Evolutionary conservation across 129 eudicot species (phyloP).

Genomic region (Flaveria ramosissima): DNA sequence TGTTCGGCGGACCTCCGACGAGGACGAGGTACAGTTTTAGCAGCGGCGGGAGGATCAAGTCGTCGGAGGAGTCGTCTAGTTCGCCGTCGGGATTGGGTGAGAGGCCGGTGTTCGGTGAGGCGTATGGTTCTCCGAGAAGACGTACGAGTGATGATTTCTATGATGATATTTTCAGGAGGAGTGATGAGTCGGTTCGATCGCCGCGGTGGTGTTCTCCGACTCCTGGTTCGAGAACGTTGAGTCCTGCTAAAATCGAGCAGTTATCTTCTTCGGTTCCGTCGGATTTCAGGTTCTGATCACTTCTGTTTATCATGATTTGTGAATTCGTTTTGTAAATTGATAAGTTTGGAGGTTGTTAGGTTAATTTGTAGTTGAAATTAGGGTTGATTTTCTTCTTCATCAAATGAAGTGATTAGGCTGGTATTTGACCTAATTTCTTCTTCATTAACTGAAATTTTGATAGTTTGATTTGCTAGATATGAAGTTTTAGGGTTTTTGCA

Average conservation of each 20-base stretch:
- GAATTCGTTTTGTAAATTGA: slow-evolving; percentile 13
- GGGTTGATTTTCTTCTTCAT: not conserved
- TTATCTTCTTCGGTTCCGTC: slow-evolving; percentile 49
- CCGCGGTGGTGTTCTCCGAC: slow-evolving; percentile 40
- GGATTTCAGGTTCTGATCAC: slow-evolving; percentile 53
- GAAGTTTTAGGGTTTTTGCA: not conserved
- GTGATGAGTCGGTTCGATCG: slow-evolving; percentile 49
- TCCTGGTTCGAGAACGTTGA: slow-evolving; percentile 46
- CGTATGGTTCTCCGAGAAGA: slow-evolving; percentile 42
- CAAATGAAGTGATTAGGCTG: not conserved
- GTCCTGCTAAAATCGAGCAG: slow-evolving; percentile 46
- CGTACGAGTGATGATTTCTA: slow-evolving; percentile 56
- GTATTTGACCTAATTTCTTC: not conserved
- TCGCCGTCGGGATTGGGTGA: slow-evolving; percentile 46
- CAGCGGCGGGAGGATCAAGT: slow-evolving; percentile 39
- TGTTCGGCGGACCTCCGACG: slow-evolving; percentile 97
- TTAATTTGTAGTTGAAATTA: not conserved
- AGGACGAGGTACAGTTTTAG: slow-evolving; percentile 55
- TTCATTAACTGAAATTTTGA: slow-evolving; percentile 1
- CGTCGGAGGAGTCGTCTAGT: slow-evolving; percentile 34
- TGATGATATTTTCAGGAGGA: slow-evolving; percentile 74
- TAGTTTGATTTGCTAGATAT: not conserved
- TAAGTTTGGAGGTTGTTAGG: not conserved
- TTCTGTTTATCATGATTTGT: not conserved
- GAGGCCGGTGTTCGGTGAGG: slow-evolving; percentile 80